phyloP scores from a whole-genome alignment of 2,329 filamentous ascomycete genomes.

The Trichothecium sympodiale region DNA sequence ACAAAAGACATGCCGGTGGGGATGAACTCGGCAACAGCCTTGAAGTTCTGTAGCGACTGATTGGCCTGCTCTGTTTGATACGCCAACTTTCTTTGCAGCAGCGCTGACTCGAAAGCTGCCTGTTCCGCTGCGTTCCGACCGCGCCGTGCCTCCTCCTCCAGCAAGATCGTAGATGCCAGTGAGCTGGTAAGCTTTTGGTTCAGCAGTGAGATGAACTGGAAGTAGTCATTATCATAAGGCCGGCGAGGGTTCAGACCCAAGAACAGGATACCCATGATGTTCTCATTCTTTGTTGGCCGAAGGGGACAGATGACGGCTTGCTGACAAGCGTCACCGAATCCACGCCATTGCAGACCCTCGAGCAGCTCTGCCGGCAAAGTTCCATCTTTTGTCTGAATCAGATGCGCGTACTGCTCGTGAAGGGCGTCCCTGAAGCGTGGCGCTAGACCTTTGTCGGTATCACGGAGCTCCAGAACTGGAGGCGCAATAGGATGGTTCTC shows the following conservation, averaged over 20 bases:
- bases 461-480: constrained; percentile 21
- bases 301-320: constrained; percentile 60
- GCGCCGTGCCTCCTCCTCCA: constrained; percentile 59
- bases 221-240: constrained; percentile 65
- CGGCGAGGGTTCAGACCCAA: constrained; percentile 60
- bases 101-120: constrained; percentile 55
- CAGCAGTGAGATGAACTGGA: constrained; percentile 49
- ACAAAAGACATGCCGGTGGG: constrained; percentile 67
- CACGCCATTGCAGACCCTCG: constrained; percentile 47
- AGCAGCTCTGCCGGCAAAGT: constrained; percentile 48
- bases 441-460: constrained; percentile 25
- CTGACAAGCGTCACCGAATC: constrained; percentile 54
- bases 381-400: constrained; percentile 32
- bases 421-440: constrained; percentile 28
- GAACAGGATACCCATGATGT: constrained; percentile 55
- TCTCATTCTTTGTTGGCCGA: constrained; percentile 53
- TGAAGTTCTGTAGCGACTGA: constrained; percentile 53
- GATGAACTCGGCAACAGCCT: constrained; percentile 60
- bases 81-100: constrained; percentile 54
- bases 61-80: constrained; percentile 38
- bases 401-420: constrained; percentile 22
- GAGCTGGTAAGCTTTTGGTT: constrained; percentile 52
- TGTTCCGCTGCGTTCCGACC: constrained; percentile 42
- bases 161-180: constrained; percentile 57
- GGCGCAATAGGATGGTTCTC: constrained; percentile 30